Evolutionary conservation across 495 filamentous ascomycete genomes (phyloP), one percentile per base, ranked within the genome.

Genomic region (Haplographium delicatum): DNA sequence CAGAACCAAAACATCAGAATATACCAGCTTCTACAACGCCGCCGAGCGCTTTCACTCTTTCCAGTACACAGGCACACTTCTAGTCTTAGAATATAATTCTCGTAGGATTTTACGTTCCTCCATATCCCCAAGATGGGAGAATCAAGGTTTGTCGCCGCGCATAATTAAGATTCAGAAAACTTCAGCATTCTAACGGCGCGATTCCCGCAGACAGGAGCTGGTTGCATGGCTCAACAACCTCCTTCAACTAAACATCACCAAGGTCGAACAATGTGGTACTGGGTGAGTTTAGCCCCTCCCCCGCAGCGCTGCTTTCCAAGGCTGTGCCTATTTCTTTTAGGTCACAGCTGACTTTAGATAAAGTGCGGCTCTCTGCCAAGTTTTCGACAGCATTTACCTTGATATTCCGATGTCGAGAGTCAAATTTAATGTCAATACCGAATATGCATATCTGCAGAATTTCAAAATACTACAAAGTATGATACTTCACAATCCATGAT

Each of bases 221-320:
- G 78, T 98, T 53, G 82, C 84, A 71, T 98, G 93, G 93, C 72
- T 98, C 60, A 98, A 98, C 78, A 89, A 86, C 77, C 88, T 97
- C 44, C 82, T 98, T 47, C 88, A 95, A 74, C 81, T 97, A 58
- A 97, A 97, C 72, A 81, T 98, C 50, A 96, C 91, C 65, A 96
- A 95, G 71, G 86, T 98, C 65, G 93, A 98, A 71, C 94, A 98
- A 76, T 96, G 93, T 69, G 93, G 93, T 60, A 97, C 93, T 59
- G 93, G 93, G 93, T 98, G 86, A 60, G 86, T 49, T 22, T 43
- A 42, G 50, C 54, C 54, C 61, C 58, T 65, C 67, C 66, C 64
- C 67, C 66, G 54, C 59, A n/a, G n/a, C n/a, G n/a, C n/a, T n/a
- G n/a, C n/a, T n/a, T n/a, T n/a, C n/a, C n/a, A n/a, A n/a, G n/a